These are phyloP conservation scores for Aurantiochytrium sp. DNA, from an alignment of 108 stramenopile genomes.

Conservation along the genomic window DNA sequence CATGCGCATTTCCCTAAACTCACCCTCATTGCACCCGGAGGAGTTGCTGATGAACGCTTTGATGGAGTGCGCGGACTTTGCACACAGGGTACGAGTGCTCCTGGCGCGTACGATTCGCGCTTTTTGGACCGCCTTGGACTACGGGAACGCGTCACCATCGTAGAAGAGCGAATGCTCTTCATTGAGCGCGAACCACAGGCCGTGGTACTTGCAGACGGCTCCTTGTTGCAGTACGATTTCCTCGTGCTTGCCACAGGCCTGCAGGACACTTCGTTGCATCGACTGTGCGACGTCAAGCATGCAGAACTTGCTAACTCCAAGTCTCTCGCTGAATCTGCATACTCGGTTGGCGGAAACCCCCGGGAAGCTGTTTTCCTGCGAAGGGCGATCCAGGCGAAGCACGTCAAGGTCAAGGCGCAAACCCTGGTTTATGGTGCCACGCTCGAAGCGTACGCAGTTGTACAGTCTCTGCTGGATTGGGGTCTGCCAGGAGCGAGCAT, in stretches of 20 bases:
- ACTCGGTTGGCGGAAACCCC: not conserved
- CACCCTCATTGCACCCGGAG: slow-evolving; percentile 34
- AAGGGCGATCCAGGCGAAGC: not conserved
- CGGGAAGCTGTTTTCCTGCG: not conserved
- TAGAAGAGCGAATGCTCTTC: slow-evolving; percentile 17
- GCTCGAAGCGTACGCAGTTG: not conserved
- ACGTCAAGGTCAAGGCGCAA: not conserved
- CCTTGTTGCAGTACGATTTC: slow-evolving; percentile 40
- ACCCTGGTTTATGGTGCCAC: not conserved
- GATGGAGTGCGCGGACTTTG: not conserved
- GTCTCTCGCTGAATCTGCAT: not conserved
- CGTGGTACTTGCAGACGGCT: slow-evolving; percentile 38
- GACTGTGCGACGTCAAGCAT: not conserved
- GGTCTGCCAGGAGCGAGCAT: not conserved
- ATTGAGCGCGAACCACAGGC: slow-evolving; percentile 38
- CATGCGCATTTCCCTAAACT: slow-evolving; percentile 35
- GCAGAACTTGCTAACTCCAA: not conserved
- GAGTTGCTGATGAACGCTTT: not conserved
- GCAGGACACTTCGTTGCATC: slow-evolving; percentile 6
- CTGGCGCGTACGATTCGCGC: not conserved
- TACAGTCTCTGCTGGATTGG: not conserved
- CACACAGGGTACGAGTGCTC: not conserved
- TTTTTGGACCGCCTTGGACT: slow-evolving; percentile 24
- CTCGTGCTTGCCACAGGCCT: slow-evolving; percentile 47
- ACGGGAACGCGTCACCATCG: slow-evolving; percentile 25